These are phyloP conservation scores for Avena insularis DNA, from an alignment of 176 grass and related monocot species.

Conservation along the genomic window DNA sequence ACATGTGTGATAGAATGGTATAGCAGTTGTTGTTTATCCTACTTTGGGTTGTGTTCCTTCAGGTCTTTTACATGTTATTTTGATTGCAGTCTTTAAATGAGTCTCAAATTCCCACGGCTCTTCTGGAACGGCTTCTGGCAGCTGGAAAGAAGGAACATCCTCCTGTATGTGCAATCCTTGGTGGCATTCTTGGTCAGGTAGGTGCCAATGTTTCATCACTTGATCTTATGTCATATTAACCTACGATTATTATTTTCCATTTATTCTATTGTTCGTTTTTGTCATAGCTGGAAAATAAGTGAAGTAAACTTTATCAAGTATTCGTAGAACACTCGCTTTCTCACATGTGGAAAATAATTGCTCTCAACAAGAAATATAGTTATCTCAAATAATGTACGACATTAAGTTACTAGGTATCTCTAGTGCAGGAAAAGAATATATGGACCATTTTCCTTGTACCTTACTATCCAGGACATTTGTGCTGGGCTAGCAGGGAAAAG, in stretches of 20 bases:
- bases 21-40: conserved; percentile 8
- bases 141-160: conserved; percentile 82
- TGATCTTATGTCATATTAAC: background rate
- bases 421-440: background rate
- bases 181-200: conserved; percentile 99
- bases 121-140: conserved; percentile 70
- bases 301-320: background rate
- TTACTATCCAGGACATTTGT: background rate
- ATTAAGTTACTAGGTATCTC: background rate
- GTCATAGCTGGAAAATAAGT: background rate
- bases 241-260: background rate
- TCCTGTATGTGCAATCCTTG: conserved; percentile 88
- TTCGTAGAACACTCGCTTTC: background rate
- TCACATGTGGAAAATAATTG: conserved; percentile 7
- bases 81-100: conserved; percentile 80
- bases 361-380: background rate
- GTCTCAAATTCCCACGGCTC: conserved; percentile 63
- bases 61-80: conserved; percentile 37
- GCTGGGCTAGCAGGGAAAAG: background rate
- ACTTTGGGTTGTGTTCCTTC: background rate
- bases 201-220: conserved; percentile 1
- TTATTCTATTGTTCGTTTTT: conserved; percentile 17
- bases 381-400: background rate
- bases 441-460: background rate
- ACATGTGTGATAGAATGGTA: conserved; percentile 85